Conservation (phyloP, 202 grass and related monocot species). For the Elaeis oleifera region DNA sequence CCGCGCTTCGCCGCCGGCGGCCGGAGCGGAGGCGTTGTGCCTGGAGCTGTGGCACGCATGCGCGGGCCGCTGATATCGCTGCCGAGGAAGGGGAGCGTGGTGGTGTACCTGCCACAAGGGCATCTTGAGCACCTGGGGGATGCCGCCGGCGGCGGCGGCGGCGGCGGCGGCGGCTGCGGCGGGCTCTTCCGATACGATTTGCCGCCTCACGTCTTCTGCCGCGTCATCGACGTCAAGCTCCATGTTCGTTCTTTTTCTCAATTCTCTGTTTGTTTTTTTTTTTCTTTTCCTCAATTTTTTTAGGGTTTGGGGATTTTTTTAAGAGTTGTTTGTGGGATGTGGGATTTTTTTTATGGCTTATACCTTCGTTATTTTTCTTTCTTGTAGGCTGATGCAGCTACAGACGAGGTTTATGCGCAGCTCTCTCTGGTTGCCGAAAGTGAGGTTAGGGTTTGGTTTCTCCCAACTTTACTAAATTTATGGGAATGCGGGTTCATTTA, state of each 20-base stretch:
- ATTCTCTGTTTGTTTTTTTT: not conserved
- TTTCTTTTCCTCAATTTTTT: too few relatives aligned
- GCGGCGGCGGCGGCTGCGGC: constrained; percentile 13
- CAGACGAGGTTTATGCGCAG: constrained; percentile 79
- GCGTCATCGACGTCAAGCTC: constrained; percentile 73
- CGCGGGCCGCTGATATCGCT: constrained; percentile 65
- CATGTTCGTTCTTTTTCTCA: constrained; percentile 46
- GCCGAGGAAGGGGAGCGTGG: constrained; percentile 57
- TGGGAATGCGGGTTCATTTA: too few relatives aligned
- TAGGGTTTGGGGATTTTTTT: not conserved
- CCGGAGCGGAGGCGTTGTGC: constrained; percentile 28
- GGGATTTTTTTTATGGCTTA: not conserved
- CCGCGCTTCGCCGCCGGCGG: not conserved
- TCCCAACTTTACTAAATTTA: not conserved
- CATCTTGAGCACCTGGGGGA: constrained; percentile 61
- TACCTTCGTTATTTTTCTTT: not conserved
- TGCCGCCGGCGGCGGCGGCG: not conserved
- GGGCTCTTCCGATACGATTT: constrained; percentile 28
- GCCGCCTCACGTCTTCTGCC: constrained; percentile 77
- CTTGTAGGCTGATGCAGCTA: constrained; percentile 69
- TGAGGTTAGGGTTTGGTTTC: constrained; percentile 32
- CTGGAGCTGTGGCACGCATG: constrained; percentile 95
- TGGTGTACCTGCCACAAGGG: constrained; percentile 95
- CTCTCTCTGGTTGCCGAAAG: constrained; percentile 52
- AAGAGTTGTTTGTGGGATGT: constrained; percentile 5